Evolutionary conservation across 345 rosid genomes (phyloP), one percentile per base, ranked within the genome.

Genomic region (Populus davidiana): DNA sequence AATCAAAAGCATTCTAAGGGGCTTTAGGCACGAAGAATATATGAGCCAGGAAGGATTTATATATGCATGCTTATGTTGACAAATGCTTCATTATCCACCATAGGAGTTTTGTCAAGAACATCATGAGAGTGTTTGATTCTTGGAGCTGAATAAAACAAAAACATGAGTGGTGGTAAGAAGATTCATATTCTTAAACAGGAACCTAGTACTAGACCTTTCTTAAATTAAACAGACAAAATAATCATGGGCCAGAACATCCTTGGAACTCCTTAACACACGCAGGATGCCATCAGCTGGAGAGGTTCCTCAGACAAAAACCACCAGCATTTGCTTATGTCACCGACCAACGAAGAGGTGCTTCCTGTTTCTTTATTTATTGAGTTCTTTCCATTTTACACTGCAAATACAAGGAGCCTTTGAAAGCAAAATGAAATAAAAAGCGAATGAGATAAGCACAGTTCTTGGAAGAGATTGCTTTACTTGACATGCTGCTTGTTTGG

Each of bases 81-180:
- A 59, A 59, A 59, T 10, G 63, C 63, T n/a, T 59, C 27, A 0
- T 59, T 59, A 68, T 9, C 47, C 39, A 38, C 16, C 18, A 21
- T 23, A 68, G 21, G 71, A 27, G 44, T 67, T 68, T 23, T 68
- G 50, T 68, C 71, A 39, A 68, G 10, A 68, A n/a, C 71, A 39
- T 68, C 47, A 68, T 68, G 71, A 14, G 71, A 68, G 71, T 8
- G 64, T 59, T 59, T 23, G 29, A 68, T 41, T n/a, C 43, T 39
- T 39, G 31, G 8, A 36, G 50, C 25, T 68, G 38, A n/a, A 68
- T 39, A 68, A n/a, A 68, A 39, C 47, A 43, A 20, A 11, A 20
- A 18, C 21, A 10, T 20, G 73, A 50, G 29, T 4, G 27, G 25
- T 59, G 64, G 16, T 59, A 23, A 59, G 4, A 10, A 59, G 64